Evolutionary conservation across 257 asterid genomes (phyloP), one percentile per base, ranked within the genome.

Genomic region (Pogostemon cablin): DNA sequence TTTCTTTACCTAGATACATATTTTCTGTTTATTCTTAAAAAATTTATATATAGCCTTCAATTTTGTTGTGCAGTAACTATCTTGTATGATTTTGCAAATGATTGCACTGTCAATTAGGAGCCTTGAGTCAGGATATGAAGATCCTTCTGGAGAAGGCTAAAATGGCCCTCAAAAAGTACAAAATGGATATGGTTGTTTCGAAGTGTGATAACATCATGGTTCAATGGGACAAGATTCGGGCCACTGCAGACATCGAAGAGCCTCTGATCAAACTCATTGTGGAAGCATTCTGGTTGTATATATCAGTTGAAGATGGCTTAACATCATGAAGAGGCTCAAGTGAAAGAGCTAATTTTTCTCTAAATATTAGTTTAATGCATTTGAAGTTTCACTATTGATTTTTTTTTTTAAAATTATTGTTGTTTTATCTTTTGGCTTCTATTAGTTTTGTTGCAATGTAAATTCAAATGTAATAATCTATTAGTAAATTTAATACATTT

Each of bases 151-250:
- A 79, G 65, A 95, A 91, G 84, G 99, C 97, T 44, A 79, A 72
- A 64, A 75, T 57, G 86, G 98, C 98, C 17, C 95, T 95, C 32
- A 77, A 69, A 55, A 91, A 80, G 86, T 84, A 91, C 73, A 65
- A 86, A 37, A 86, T 95, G 88, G 89, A 95, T 75, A 80, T 92
- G 96, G 98, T 95, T 40, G 86, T 95, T 6, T 97, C 99, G 10
- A 95, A 70, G 73, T 72, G 67, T 67, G 95, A 83, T 68, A 80
- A 85, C 50, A 72, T 78, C 41, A 78, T 73, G 2, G 96, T 93
- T 44, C 83, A 55, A 25, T 74, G 96, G 25, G 93, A 90, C 82
- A 77, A 73, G 80, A 69, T 80, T 55, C 81, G 56, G 69, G 65
- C 72, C 8, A 81, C 47, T 66, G 86, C 88, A 56, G 96, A 91